Conservation (phyloP, 192 early-diverging fungal genomes). For the Coemansia sp. region DNA sequence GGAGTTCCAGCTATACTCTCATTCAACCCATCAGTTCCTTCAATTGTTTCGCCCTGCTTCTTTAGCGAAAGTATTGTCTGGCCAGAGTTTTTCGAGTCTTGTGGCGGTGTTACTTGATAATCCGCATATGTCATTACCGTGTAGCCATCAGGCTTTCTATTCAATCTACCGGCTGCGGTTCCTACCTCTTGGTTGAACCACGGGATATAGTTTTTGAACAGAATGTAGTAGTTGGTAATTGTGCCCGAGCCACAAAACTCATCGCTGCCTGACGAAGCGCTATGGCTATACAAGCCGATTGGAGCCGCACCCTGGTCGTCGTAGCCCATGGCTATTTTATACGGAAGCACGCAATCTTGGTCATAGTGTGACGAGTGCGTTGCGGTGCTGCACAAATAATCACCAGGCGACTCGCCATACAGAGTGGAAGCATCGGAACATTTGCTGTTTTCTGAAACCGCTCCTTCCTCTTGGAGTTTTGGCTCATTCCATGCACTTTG, state of each 20-base stretch:
- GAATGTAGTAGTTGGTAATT: conserved; percentile 1
- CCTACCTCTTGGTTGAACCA: conserved; percentile 3
- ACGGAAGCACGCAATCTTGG: conserved; percentile 3
- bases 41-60: not conserved
- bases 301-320: not conserved
- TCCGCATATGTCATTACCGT: conserved; percentile 2
- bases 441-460: not conserved
- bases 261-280: conserved; percentile 1
- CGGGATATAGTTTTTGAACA: conserved; percentile 15
- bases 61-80: not conserved
- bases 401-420: not conserved
- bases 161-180: not conserved
- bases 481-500: conserved; percentile 7
- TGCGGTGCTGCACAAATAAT: not conserved
- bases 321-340: conserved; percentile 10
- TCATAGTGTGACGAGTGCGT: conserved; percentile 4
- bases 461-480: not conserved
- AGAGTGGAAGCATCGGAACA: conserved; percentile 7
- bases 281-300: conserved; percentile 14
- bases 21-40: not conserved
- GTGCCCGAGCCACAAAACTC: conserved; percentile 3
- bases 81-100: not conserved
- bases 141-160: not conserved
- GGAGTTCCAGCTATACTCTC: not conserved
- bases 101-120: not conserved